A percentile compares a stretch with the other conserved stretches of the same genome.
These are phyloP conservation scores for Teratosphaeriaceae sp. DNA, from an alignment of 2,329 filamentous ascomycete genomes.

Conservation along the genomic window DNA sequence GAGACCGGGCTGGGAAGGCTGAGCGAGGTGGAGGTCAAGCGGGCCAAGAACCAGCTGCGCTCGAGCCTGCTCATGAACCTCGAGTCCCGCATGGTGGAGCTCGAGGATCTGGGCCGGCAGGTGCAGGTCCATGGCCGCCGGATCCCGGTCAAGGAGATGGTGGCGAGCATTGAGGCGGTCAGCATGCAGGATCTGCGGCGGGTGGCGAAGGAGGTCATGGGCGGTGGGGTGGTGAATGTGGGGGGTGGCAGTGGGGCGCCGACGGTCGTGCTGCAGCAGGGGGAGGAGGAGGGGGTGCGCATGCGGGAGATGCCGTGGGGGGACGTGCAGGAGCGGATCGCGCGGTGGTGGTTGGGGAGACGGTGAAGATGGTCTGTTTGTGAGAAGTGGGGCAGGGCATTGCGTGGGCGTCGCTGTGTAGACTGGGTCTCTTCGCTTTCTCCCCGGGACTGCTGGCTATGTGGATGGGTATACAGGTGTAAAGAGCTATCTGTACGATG, in stretches of 20 bases:
- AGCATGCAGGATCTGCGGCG: slow-evolving; percentile 74
- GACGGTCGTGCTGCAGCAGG: slow-evolving; percentile 92
- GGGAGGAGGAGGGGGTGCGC: slow-evolving; percentile 63
- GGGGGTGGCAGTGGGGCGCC: slow-evolving; percentile 79
- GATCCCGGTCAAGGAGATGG: slow-evolving; percentile 91
- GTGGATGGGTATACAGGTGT: no score
- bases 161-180: slow-evolving; percentile 71
- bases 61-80: slow-evolving; percentile 93
- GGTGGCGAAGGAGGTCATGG: slow-evolving; percentile 72
- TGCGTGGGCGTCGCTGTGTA: background rate
- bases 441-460: no score
- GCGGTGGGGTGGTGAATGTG: slow-evolving; percentile 66
- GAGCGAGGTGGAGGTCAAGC: slow-evolving; percentile 69
- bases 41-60: slow-evolving; percentile 94
- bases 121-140: slow-evolving; percentile 96
- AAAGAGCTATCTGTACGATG: no score
- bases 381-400: background rate
- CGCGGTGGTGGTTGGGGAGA: slow-evolving; percentile 73
- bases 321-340: slow-evolving; percentile 81
- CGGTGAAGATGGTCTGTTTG: slow-evolving; percentile 32
- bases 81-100: slow-evolving; percentile 92
- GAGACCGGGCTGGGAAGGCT: slow-evolving; percentile 69
- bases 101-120: slow-evolving; percentile 90
- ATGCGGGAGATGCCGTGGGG: slow-evolving; percentile 71
- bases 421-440: no score